Evolutionary conservation across 352 stramenopile genomes (phyloP).

Genomic region (Phytophthora tubulina): DNA sequence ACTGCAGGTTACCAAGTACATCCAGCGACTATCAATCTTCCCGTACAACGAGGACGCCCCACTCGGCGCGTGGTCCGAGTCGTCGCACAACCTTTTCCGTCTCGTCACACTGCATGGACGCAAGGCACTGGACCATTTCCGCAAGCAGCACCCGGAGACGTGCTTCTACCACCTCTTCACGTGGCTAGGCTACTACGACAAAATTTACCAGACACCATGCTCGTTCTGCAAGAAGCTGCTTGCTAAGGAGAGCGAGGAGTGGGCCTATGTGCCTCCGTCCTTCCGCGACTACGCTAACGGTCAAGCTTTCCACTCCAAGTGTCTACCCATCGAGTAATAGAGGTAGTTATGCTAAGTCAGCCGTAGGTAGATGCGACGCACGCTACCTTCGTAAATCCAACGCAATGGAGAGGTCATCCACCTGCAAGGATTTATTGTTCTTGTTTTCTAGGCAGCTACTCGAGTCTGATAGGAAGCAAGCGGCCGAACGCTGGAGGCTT

Average conservation of each 20-base stretch:
- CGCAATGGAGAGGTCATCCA: constrained; percentile 5
- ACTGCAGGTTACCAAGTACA: constrained; percentile 88
- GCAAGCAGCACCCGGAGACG: constrained; percentile 86
- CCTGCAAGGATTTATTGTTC: not conserved
- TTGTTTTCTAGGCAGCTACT: constrained; percentile 33
- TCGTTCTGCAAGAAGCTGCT: constrained; percentile 89
- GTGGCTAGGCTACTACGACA: constrained; percentile 90
- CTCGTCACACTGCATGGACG: constrained; percentile 79
- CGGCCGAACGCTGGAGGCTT: constrained; percentile 48
- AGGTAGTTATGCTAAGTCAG: constrained; percentile 4
- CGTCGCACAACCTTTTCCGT: constrained; percentile 81
- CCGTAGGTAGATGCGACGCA: not conserved
- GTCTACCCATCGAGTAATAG: constrained; percentile 65
- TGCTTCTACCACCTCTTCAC: constrained; percentile 91
- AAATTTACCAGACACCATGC: constrained; percentile 90
- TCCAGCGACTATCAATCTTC: constrained; percentile 83
- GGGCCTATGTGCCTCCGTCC: constrained; percentile 83
- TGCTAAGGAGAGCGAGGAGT: constrained; percentile 83
- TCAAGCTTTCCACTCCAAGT: constrained; percentile 87
- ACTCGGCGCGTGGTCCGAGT: constrained; percentile 85
- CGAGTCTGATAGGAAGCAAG: constrained; percentile 75
- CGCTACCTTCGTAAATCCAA: constrained; percentile 1
- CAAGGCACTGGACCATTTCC: constrained; percentile 85
- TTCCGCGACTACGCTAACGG: constrained; percentile 87
- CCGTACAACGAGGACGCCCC: constrained; percentile 83